phyloP scores from a whole-genome alignment of 805 yeast species.

The Kockiozyma suomiensis region DNA sequence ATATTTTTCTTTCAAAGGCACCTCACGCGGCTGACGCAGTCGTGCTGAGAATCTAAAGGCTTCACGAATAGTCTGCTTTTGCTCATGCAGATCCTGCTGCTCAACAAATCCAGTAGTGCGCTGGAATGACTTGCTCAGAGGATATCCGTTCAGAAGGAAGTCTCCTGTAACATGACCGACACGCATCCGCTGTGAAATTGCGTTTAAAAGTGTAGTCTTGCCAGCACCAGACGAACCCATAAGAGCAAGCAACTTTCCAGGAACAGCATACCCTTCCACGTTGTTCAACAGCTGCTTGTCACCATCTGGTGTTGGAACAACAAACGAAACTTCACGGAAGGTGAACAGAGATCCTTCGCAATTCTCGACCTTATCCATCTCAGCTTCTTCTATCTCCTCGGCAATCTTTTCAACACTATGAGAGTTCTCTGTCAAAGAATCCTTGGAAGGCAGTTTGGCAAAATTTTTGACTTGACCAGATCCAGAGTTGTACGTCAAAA shows the following conservation, averaged over 20 bases:
- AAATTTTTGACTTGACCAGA: constrained; percentile 44
- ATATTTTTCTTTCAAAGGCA: constrained; percentile 58
- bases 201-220: constrained; percentile 72
- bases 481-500: constrained; percentile 49
- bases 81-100: constrained; percentile 73
- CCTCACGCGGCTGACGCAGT: constrained; percentile 62
- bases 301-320: constrained; percentile 36
- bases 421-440: neutral
- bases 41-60: constrained; percentile 68
- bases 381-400: neutral
- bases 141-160: constrained; percentile 64
- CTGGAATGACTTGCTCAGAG: constrained; percentile 63
- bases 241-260: constrained; percentile 69
- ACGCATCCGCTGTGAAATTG: constrained; percentile 69
- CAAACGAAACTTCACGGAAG: constrained; percentile 35
- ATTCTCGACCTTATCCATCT: neutral
- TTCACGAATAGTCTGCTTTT: constrained; percentile 70
- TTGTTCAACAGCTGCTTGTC: constrained; percentile 56
- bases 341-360: constrained; percentile 18
- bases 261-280: constrained; percentile 74
- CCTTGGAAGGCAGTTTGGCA: constrained; percentile 3
- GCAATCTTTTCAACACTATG: neutral
- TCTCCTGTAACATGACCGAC: constrained; percentile 73
- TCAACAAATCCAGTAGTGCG: constrained; percentile 73
- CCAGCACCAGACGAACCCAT: constrained; percentile 80